phyloP scores from a whole-genome alignment of 2,329 filamentous ascomycete genomes.

The Pestalotiopsis sp. region DNA sequence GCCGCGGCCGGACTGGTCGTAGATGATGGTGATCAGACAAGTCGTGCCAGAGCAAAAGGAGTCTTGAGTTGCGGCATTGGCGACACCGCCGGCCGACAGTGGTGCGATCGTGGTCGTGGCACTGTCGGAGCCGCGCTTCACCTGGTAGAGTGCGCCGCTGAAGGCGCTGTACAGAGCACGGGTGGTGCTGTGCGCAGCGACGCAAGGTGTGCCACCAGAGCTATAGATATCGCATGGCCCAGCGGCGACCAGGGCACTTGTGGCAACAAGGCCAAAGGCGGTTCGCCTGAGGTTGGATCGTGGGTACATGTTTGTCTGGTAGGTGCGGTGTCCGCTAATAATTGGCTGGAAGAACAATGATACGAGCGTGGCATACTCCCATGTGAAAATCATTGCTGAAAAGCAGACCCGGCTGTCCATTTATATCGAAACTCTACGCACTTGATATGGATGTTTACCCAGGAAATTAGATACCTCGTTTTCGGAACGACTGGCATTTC shows the following conservation, averaged over 20 bases:
- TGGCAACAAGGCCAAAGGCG: conserved; percentile 31
- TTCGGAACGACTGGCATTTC: neutral
- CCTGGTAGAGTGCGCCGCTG: conserved; percentile 57
- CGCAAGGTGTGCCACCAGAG: conserved; percentile 58
- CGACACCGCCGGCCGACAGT: conserved; percentile 58
- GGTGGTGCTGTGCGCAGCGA: conserved; percentile 66
- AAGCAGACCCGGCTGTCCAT: neutral
- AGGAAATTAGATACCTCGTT: neutral
- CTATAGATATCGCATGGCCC: conserved; percentile 64
- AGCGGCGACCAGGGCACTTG: conserved; percentile 42
- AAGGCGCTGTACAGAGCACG: conserved; percentile 58
- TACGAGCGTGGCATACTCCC: neutral
- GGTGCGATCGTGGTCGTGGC: conserved; percentile 49
- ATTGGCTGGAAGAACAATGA: neutral
- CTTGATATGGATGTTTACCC: neutral
- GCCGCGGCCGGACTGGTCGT: conserved; percentile 62
- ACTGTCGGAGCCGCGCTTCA: conserved; percentile 54
- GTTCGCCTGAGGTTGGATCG: conserved; percentile 5
- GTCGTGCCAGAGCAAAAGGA: conserved; percentile 60
- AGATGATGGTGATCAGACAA: conserved; percentile 64
- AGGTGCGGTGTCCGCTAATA: neutral
- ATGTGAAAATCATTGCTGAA: neutral
- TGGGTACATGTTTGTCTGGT: conserved; percentile 2
- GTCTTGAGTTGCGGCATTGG: conserved; percentile 62
- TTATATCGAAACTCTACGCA: neutral